phyloP scores from a whole-genome alignment of 2,329 filamentous ascomycete genomes.

The Xylogone sp. region DNA sequence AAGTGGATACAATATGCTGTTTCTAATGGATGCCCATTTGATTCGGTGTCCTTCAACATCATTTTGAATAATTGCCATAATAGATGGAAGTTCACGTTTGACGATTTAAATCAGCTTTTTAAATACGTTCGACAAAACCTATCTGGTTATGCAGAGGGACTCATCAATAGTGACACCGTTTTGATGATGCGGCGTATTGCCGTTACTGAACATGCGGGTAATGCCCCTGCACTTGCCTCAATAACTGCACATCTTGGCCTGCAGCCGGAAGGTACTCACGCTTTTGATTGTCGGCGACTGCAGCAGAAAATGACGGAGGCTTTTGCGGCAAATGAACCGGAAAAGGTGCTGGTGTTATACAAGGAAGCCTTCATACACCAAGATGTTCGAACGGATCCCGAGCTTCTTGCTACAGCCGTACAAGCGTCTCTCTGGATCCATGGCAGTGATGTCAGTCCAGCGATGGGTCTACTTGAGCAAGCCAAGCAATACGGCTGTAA shows the following conservation, averaged over 20 bases:
- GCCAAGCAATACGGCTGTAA: conserved; percentile 12
- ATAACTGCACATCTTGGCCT: background rate
- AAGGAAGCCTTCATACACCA: conserved; percentile 11
- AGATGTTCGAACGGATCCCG: conserved; percentile 8
- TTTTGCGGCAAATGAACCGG: conserved; percentile 10
- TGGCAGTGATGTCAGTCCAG: conserved; percentile 6
- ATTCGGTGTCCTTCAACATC: conserved; percentile 23
- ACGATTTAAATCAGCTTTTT: conserved; percentile 18
- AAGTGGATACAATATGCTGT: conserved; percentile 23
- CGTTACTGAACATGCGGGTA: background rate
- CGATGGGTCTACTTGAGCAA: conserved; percentile 17
- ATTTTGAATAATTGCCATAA: conserved; percentile 22
- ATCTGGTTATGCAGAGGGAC: background rate
- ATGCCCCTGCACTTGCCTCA: conserved; percentile 1
- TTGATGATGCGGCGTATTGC: conserved; percentile 17
- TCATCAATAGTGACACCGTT: conserved; percentile 15
- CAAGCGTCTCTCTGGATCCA: conserved; percentile 18
- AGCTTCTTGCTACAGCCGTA: conserved; percentile 20
- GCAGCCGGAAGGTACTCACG: background rate
- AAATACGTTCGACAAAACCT: conserved; percentile 6
- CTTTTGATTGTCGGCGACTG: background rate
- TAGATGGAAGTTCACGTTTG: conserved; percentile 18
- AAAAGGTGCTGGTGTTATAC: conserved; percentile 21
- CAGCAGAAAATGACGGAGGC: conserved; percentile 14
- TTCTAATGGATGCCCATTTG: conserved; percentile 11